A percentile compares a stretch with the other conserved stretches of the same genome.
Conservation (phyloP, 2,329 filamentous ascomycete genomes). For the Hirsutella rhossiliensis region DNA sequence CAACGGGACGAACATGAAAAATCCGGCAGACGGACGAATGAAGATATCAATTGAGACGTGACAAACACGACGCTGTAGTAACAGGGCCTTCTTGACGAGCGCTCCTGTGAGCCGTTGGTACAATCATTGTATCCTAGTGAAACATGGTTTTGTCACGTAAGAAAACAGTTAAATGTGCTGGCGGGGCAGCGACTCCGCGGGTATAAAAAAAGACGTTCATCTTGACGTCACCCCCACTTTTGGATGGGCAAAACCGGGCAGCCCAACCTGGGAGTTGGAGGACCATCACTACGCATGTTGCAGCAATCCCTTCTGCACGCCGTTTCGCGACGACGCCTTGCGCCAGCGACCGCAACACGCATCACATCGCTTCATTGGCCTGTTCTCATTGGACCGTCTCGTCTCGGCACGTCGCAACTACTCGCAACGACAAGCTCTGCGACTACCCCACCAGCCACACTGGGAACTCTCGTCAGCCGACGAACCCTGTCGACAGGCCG, state of each 20-base stretch:
- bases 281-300: background rate
- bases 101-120: too few species aligned
- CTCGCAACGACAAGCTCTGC: background rate
- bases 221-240: slow-evolving; percentile 20
- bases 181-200: background rate
- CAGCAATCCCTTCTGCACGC: background rate
- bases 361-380: background rate
- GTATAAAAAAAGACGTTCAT: background rate
- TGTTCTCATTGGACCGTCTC: too few species aligned
- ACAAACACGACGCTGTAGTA: background rate
- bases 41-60: slow-evolving; percentile 11
- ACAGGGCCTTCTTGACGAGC: too few species aligned
- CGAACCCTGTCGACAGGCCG: slow-evolving; percentile 10
- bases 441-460: background rate
- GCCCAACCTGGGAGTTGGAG: background rate
- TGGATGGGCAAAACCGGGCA: slow-evolving; percentile 5
- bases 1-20: slow-evolving; percentile 21
- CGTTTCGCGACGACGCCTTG: background rate
- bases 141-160: too few species aligned
- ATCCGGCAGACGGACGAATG: slow-evolving; percentile 22
- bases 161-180: background rate
- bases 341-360: background rate
- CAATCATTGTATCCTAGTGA: too few species aligned
- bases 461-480: background rate
- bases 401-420: too few species aligned